Evolutionary conservation across 371 early-diverging fungal species (phyloP).

Genomic region (Coemansia sp.): DNA sequence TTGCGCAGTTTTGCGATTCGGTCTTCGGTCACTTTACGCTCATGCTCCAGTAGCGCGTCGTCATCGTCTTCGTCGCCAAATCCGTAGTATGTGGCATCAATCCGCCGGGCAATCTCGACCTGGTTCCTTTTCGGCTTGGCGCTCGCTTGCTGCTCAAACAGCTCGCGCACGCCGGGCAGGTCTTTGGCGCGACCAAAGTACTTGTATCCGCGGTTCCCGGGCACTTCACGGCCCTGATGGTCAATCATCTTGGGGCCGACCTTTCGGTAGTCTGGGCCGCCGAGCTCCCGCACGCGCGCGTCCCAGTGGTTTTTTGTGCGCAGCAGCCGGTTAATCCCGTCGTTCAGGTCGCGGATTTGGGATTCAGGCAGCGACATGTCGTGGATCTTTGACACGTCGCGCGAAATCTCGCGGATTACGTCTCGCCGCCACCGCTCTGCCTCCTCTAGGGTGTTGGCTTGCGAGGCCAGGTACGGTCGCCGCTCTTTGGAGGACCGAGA

Average conservation of each 20-base stretch:
- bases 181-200: slow-evolving; percentile 98
- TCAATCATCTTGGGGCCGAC: slow-evolving; percentile 77
- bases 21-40: slow-evolving; percentile 54
- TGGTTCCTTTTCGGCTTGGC: slow-evolving; percentile 56
- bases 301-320: slow-evolving; percentile 94
- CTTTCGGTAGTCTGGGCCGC: slow-evolving; percentile 92
- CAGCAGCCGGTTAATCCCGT: slow-evolving; percentile 91
- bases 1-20: slow-evolving; percentile 25
- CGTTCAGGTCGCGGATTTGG: slow-evolving; percentile 93
- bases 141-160: slow-evolving; percentile 73
- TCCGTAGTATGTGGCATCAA: slow-evolving; percentile 95
- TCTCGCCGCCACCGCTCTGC: slow-evolving; percentile 91
- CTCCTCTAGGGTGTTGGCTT: slow-evolving; percentile 68
- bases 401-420: slow-evolving; percentile 81
- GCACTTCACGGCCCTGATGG: slow-evolving; percentile 85
- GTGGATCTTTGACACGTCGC: slow-evolving; percentile 87
- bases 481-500: slow-evolving; percentile 57
- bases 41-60: slow-evolving; percentile 75
- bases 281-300: slow-evolving; percentile 82
- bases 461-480: slow-evolving; percentile 75
- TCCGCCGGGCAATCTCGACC: slow-evolving; percentile 72
- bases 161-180: slow-evolving; percentile 90
- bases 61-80: slow-evolving; percentile 91
- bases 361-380: slow-evolving; percentile 85
- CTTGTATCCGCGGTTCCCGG: slow-evolving; percentile 91